Percentiles rank a stretch among this genome's conserved stretches.
Evolutionary conservation across 164 flowering plant genomes (phyloP).

Genomic region (Nymphaea colorata): DNA sequence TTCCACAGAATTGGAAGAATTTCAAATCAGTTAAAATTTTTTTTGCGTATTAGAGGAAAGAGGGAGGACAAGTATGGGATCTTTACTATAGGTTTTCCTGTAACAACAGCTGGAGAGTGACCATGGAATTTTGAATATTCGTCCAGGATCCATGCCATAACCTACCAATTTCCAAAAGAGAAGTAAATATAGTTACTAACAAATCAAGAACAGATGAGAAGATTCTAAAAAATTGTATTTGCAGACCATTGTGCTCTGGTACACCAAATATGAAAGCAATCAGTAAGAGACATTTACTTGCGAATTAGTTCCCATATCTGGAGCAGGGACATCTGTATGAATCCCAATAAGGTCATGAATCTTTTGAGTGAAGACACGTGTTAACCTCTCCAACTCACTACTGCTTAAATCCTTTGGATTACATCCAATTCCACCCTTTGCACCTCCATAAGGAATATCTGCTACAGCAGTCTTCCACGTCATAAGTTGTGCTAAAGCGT

Average conservation of each 20-base stretch:
- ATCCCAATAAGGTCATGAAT: constrained; percentile 76
- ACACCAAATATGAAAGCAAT: neutral
- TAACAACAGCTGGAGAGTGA: constrained; percentile 74
- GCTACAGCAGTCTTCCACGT: constrained; percentile 87
- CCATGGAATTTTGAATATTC: constrained; percentile 86
- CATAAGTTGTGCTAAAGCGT: constrained; percentile 81
- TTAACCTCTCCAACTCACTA: constrained; percentile 63
- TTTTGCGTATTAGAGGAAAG: neutral
- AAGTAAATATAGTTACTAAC: neutral
- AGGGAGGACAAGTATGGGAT: neutral
- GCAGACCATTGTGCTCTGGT: neutral
- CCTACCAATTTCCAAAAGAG: constrained; percentile 24
- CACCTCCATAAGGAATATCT: constrained; percentile 75
- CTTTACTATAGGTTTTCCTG: constrained; percentile 70
- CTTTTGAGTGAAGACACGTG: constrained; percentile 81
- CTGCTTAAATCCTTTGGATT: constrained; percentile 43
- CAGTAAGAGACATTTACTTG: constrained; percentile 26
- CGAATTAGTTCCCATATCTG: constrained; percentile 82
- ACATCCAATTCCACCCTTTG: constrained; percentile 85
- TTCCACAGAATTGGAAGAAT: neutral
- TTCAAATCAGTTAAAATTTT: neutral
- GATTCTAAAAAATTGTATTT: neutral
- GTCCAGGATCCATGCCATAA: constrained; percentile 88
- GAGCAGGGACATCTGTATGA: constrained; percentile 77
- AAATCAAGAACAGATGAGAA: neutral